phyloP scores from a whole-genome alignment of 495 filamentous ascomycete species.

The Beverwykella pulmonaria region DNA sequence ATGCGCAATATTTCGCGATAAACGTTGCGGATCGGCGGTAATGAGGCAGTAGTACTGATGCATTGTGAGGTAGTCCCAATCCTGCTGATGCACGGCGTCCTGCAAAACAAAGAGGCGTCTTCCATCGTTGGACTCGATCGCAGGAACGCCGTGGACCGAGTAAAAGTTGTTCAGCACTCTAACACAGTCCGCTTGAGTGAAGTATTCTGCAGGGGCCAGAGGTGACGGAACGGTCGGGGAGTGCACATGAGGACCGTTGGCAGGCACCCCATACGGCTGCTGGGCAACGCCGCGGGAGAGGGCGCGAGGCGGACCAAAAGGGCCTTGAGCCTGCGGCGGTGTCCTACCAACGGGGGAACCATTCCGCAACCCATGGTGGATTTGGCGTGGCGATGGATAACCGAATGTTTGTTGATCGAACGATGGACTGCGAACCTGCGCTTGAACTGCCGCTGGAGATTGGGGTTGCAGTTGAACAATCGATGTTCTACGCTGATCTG shows the following conservation, averaged over 20 bases:
- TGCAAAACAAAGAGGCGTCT: conserved; percentile 18
- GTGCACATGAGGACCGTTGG: neutral
- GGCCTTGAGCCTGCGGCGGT: neutral
- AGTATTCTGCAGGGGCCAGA: neutral
- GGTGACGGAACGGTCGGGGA: neutral
- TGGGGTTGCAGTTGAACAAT: too few relatives aligned
- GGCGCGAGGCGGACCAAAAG: neutral
- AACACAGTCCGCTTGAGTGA: neutral
- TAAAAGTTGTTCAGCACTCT: neutral
- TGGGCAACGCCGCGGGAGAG: neutral
- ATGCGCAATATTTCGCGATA: conserved; percentile 5
- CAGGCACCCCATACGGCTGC: neutral
- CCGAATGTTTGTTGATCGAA: neutral
- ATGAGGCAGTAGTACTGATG: conserved; percentile 35
- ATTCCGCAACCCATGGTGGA: neutral
- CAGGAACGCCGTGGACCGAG: neutral
- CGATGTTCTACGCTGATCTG: neutral
- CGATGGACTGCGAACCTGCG: too few relatives aligned
- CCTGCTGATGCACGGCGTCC: conserved; percentile 21
- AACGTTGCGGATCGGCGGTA: neutral
- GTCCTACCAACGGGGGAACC: neutral
- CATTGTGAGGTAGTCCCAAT: conserved; percentile 28
- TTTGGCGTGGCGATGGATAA: neutral
- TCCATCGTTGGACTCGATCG: neutral
- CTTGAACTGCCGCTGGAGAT: too few relatives aligned